Conservation (phyloP, 2,329 filamentous ascomycete species). For the Trichoderma brevicompactum region DNA sequence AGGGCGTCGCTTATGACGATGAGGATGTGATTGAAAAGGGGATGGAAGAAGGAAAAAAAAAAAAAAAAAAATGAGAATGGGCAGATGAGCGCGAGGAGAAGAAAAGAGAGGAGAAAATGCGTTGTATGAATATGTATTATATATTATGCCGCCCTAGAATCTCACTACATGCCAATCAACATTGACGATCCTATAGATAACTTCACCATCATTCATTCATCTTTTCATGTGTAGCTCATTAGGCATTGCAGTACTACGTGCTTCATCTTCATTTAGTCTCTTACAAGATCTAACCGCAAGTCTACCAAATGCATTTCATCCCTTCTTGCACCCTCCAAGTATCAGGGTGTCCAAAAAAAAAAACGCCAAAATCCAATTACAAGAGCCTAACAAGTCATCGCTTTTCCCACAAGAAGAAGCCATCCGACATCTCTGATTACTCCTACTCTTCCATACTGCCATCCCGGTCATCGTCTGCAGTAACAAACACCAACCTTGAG, state of each 20-base stretch:
- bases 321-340: background rate
- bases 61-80: background rate
- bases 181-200: background rate
- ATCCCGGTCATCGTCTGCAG: slow-evolving; percentile 55
- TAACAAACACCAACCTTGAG: slow-evolving; percentile 72
- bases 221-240: background rate
- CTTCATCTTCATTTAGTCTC: slow-evolving; percentile 13
- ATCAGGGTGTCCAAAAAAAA: slow-evolving; percentile 31
- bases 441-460: slow-evolving; percentile 52
- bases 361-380: slow-evolving; percentile 40
- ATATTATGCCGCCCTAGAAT: slow-evolving; percentile 23
- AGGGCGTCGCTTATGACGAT: slow-evolving; percentile 60
- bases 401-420: slow-evolving; percentile 10
- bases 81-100: background rate
- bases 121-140: slow-evolving; percentile 28
- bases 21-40: slow-evolving; percentile 44
- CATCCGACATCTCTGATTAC: background rate
- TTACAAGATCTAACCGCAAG: slow-evolving; percentile 22
- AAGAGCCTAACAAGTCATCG: slow-evolving; percentile 30
- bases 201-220: background rate
- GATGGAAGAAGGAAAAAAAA: slow-evolving; percentile 1
- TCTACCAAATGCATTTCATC: slow-evolving; percentile 27
- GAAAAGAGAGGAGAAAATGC: slow-evolving; percentile 5
- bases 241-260: background rate
- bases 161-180: background rate